These are phyloP conservation scores for Eimeria tenella DNA, from an alignment of 169 alveolate species.

Conservation along the genomic window DNA sequence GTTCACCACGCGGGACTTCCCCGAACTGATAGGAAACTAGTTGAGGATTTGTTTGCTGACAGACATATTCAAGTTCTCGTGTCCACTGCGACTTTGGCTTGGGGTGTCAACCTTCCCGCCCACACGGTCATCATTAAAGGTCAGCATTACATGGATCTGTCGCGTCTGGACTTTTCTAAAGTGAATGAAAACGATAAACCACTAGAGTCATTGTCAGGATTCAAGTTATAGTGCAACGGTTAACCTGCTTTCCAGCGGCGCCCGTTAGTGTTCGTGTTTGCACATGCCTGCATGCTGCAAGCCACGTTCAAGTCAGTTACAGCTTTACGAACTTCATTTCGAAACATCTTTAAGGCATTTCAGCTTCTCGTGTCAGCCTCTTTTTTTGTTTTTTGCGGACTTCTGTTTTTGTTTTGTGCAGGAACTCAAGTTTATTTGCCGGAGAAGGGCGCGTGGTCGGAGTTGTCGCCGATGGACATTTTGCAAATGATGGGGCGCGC, in stretches of 20 bases:
- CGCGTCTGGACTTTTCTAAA: no score
- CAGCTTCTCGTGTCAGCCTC: no score
- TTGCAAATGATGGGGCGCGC: constrained; percentile 99
- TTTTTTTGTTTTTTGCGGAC: no score
- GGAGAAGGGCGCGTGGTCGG: constrained; percentile 98
- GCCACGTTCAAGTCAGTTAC: no score
- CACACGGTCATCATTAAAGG: constrained; percentile 97
- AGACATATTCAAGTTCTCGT: constrained; percentile 94
- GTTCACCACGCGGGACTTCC: constrained; percentile 99
- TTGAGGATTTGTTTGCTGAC: constrained; percentile 98
- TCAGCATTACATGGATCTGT: background rate
- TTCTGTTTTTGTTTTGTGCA: background rate
- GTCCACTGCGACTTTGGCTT: constrained; percentile 99
- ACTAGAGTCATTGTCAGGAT: no score
- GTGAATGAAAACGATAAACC: no score
- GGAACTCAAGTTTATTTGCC: constrained; percentile 96
- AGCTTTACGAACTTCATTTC: no score
- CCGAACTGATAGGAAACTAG: constrained; percentile 97
- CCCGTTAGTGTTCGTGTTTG: no score
- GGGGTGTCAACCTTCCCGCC: constrained; percentile 99
- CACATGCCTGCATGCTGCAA: no score
- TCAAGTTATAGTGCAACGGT: no score
- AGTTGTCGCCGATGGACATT: constrained; percentile 98
- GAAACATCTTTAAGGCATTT: no score
- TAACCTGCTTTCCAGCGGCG: no score